Base-by-base conservation (phyloP, 257 asterid genomes). In the Lantana camara region DNA sequence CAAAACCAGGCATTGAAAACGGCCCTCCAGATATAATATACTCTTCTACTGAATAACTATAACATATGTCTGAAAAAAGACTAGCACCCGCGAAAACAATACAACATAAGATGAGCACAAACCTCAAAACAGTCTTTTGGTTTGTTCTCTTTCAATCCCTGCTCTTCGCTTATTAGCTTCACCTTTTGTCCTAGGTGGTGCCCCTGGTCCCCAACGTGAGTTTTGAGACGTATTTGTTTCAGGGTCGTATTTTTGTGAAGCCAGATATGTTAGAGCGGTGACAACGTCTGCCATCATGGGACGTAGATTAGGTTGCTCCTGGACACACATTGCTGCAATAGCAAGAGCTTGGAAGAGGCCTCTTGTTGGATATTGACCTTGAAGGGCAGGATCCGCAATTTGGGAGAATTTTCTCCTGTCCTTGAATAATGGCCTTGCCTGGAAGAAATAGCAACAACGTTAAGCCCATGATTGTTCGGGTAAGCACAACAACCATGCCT, bases 391-490 rank as follows among this genome's bases (percentile, higher is more conserved):
- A 66, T 92, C 98, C 7, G 91, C 98, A 61, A 89, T 80, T 67
- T 75, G 86, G 0, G 82, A 56, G 79, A 85, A 85, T 63, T 85
- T 89, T 55, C 83, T 85, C 82, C 85, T 76, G 71, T 89, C 97
- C 78, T 82, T 89, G 85, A 87, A 77, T 57, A 89, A 70, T 0
- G 98, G 98, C n/a, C 88, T 80, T 14, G 98, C 97, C 98, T 92
- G 78, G 44, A 51, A 13, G 9, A 27, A 49, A 21, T 29, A 45
- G 8, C 38, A 34, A n/a, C n/a, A n/a, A n/a, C n/a, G n/a, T n/a
- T n/a, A n/a, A n/a, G n/a, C n/a, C n/a, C n/a, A n/a, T n/a, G n/a
- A n/a, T n/a, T n/a, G n/a, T n/a, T n/a, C n/a, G n/a, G n/a, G n/a
- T n/a, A n/a, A n/a, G n/a, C 32, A 5, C 2, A 27, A 5, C 2